These are phyloP conservation scores for Citrus trifoliata DNA, from an alignment of 345 rosid species.

Conservation along the genomic window DNA sequence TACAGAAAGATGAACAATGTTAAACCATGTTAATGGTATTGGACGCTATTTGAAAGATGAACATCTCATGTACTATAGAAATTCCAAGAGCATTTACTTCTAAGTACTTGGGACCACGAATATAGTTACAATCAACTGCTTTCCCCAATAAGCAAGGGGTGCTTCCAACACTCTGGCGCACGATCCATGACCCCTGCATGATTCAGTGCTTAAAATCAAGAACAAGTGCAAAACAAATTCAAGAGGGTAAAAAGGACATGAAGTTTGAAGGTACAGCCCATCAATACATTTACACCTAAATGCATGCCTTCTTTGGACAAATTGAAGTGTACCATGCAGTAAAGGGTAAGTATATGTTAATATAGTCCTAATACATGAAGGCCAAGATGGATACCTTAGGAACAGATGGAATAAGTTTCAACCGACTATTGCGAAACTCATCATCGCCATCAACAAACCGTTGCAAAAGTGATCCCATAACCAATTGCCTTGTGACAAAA, in stretches of 20 bases:
- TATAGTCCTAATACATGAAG: not conserved
- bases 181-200: conserved; percentile 97
- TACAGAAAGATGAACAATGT: conserved; percentile 21
- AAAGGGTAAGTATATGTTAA: not conserved
- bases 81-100: not conserved
- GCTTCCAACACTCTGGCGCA: conserved; percentile 98
- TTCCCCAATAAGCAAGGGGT: conserved; percentile 96
- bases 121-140: conserved; percentile 95
- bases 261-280: not conserved
- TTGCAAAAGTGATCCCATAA: conserved; percentile 82
- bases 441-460: conserved; percentile 98
- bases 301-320: not conserved
- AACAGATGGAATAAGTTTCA: conserved; percentile 94
- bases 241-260: not conserved
- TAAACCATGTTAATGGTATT: not conserved
- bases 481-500: conserved; percentile 65
- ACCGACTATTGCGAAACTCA: conserved; percentile 91
- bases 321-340: not conserved
- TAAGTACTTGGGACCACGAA: conserved; percentile 71
- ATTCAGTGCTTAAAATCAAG: not conserved
- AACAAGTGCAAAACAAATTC: not conserved
- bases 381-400: conserved; percentile 60
- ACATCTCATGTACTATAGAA: conserved; percentile 8
- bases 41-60: not conserved
- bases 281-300: not conserved